Evolutionary conservation across 192 early-diverging fungal species (phyloP).

Genomic region (Coemansia sp.): DNA sequence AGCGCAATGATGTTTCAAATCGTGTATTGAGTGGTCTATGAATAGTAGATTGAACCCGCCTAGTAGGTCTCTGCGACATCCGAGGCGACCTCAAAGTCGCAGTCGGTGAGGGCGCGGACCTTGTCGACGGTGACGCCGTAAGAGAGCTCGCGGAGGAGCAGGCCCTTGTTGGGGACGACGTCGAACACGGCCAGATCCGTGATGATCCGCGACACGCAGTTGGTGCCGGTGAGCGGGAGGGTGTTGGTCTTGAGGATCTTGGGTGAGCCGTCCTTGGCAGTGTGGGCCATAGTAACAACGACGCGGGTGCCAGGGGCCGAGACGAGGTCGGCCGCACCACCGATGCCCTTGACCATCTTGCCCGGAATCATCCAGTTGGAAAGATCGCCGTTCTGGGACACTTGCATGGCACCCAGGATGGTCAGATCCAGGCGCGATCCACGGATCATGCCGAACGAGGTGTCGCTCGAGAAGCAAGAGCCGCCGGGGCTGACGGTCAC

Average conservation of each 20-base stretch:
- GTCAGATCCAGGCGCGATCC: constrained; percentile 70
- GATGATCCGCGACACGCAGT: constrained; percentile 62
- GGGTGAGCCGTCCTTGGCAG: constrained; percentile 57
- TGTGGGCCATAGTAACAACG: constrained; percentile 69
- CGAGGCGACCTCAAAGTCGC: constrained; percentile 53
- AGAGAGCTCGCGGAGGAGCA: constrained; percentile 62
- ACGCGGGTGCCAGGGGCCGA: constrained; percentile 61
- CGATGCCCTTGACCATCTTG: constrained; percentile 84
- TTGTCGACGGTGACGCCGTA: constrained; percentile 58
- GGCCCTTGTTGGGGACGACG: constrained; percentile 50
- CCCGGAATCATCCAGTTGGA: constrained; percentile 84
- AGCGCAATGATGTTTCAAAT: too few species aligned
- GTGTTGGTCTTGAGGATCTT: constrained; percentile 71
- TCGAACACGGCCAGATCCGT: constrained; percentile 70
- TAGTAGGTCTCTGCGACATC: constrained; percentile 44
- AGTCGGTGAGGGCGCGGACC: constrained; percentile 58
- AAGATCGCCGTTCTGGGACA: constrained; percentile 66
- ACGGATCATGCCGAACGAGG: constrained; percentile 77
- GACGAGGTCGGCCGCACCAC: constrained; percentile 78
- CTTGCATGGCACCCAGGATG: constrained; percentile 72
- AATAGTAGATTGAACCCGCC: too few species aligned
- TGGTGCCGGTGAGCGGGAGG: constrained; percentile 65
- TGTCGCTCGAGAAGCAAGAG: constrained; percentile 64
- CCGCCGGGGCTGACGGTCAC: constrained; percentile 65
- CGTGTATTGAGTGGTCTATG: too few species aligned